Conservation (phyloP, 768 basidiomycete species). For the Lactarius sp. region DNA sequence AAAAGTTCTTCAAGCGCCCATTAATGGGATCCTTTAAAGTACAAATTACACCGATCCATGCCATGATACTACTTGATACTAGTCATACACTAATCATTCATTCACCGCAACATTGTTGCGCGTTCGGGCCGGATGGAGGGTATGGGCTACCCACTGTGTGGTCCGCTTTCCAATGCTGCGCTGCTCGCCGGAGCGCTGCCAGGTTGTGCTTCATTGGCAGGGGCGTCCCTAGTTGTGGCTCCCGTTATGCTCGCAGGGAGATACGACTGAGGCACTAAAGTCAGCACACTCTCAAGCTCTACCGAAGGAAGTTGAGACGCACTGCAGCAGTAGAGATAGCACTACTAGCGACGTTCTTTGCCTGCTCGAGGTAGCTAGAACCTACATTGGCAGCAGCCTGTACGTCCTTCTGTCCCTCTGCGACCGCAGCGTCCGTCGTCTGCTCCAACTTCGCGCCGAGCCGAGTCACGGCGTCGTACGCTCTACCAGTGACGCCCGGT, state of each 20-base stretch:
- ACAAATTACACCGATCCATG: neutral
- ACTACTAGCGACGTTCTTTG: conserved; percentile 42
- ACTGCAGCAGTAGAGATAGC: conserved; percentile 47
- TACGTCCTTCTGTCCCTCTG: conserved; percentile 50
- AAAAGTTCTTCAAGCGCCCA: neutral
- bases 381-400: conserved; percentile 43
- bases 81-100: conserved; percentile 4
- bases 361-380: conserved; percentile 50
- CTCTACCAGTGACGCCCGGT: conserved; percentile 7
- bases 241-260: conserved; percentile 25
- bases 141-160: neutral
- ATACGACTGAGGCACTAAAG: conserved; percentile 16
- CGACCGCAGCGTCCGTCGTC: conserved; percentile 50
- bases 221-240: conserved; percentile 9
- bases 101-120: conserved; percentile 7
- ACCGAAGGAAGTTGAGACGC: conserved; percentile 19
- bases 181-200: neutral
- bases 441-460: conserved; percentile 31
- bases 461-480: conserved; percentile 28
- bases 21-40: neutral
- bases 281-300: neutral
- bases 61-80: neutral
- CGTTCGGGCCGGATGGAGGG: neutral
- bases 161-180: conserved; percentile 5
- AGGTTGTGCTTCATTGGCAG: conserved; percentile 18